Evolutionary conservation across 257 asterid species (phyloP).

Genomic region (Solanum pimpinellifolium): DNA sequence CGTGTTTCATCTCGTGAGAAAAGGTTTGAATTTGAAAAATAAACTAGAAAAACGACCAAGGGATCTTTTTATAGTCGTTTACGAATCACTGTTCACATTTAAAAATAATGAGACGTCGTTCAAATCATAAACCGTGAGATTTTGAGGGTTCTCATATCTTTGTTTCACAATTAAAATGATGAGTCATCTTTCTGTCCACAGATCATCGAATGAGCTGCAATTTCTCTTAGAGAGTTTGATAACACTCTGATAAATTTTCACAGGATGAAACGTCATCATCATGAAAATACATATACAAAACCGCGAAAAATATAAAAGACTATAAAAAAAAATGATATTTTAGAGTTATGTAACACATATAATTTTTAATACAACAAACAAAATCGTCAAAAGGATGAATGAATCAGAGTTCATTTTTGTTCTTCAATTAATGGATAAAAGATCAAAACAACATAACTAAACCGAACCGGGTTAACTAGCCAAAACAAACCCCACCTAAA

Average conservation of each 20-base stretch:
- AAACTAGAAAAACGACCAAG: neutral
- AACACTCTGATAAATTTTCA: rapidly evolving
- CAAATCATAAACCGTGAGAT: too few species aligned
- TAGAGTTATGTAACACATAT: neutral
- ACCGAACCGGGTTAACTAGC: neutral
- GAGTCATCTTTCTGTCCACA: neutral
- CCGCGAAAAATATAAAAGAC: too few species aligned
- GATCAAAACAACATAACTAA: neutral
- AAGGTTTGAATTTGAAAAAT: too few species aligned
- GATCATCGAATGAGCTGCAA: rapidly evolving
- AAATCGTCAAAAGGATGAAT: neutral
- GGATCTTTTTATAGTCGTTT: neutral
- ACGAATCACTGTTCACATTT: neutral
- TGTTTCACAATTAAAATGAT: too few species aligned
- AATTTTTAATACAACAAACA: neutral
- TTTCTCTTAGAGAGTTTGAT: neutral
- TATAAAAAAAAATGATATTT: too few species aligned
- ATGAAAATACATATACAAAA: neutral
- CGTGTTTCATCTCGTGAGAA: too few species aligned
- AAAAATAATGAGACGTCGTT: too few species aligned
- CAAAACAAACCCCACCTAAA: neutral
- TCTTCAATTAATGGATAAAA: neutral
- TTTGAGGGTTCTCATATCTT: too few species aligned
- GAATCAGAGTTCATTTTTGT: neutral
- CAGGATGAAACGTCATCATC: rapidly evolving